phyloP scores from a whole-genome alignment of 345 rosid species.

The Populus ilicifolia region DNA sequence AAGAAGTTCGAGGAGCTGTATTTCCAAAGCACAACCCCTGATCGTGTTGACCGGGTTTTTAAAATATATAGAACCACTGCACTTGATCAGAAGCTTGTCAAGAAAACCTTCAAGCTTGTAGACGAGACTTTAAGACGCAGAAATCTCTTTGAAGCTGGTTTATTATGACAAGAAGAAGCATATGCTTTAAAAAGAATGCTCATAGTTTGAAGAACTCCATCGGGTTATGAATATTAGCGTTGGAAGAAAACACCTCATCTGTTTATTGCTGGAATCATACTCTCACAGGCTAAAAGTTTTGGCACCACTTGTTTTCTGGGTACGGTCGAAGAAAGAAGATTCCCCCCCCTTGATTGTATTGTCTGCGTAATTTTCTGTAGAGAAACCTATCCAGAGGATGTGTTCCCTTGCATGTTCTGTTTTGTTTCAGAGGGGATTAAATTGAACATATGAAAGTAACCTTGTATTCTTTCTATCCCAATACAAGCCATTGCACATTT shows the following conservation, averaged over 20 bases:
- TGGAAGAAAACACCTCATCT: slow-evolving; percentile 15
- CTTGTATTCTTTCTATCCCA: neutral
- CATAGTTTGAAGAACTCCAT: slow-evolving; percentile 25
- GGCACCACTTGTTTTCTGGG: slow-evolving; percentile 10
- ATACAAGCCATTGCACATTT: slow-evolving; percentile 5
- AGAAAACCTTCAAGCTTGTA: slow-evolving; percentile 96
- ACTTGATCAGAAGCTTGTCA: slow-evolving; percentile 93
- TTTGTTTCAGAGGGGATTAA: slow-evolving; percentile 2
- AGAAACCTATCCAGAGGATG: neutral
- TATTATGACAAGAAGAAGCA: slow-evolving; percentile 45
- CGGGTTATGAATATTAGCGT: slow-evolving; percentile 11
- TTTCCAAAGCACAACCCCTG: slow-evolving; percentile 78
- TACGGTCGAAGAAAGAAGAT: neutral
- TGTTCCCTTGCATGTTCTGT: slow-evolving; percentile 4
- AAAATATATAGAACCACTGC: slow-evolving; percentile 94
- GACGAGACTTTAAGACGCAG: slow-evolving; percentile 90
- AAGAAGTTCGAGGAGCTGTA: slow-evolving; percentile 93
- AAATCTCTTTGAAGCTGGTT: slow-evolving; percentile 90
- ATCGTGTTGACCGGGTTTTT: slow-evolving; percentile 83
- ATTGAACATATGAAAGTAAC: slow-evolving; percentile 9
- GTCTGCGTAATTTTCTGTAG: slow-evolving; percentile 17
- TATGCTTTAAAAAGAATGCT: slow-evolving; percentile 14
- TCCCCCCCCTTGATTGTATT: slow-evolving; percentile 6
- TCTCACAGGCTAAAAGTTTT: slow-evolving; percentile 27
- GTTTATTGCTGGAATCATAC: slow-evolving; percentile 12